Evolutionary conservation across 768 basidiomycete genomes (phyloP), one percentile per base, ranked within the genome.

Genomic region (Russula olivacea): DNA sequence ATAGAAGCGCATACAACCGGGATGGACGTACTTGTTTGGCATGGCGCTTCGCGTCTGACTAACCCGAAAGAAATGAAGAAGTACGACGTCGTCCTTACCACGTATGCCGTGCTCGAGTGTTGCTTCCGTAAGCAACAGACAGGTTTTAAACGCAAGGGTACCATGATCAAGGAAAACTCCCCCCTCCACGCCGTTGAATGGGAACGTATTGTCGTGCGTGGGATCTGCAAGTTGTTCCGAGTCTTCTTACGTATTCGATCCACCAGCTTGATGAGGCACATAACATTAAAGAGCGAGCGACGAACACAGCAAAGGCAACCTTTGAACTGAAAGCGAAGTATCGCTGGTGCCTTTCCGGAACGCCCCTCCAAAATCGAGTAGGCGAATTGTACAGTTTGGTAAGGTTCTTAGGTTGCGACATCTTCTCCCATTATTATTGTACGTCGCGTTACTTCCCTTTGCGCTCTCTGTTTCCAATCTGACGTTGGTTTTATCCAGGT

Each of bases 321-420:
- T 99, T 99, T 72, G 89, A 93, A 59, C 78, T 99, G 12, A 74
- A 87, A 67, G 83, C 88, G 59, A 83, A 82, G 54, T 92, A 83
- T 68, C 85, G 84, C 63, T 99, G 97, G 97, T 99, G 97, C 75
- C 78, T 99, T 32, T 97, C 94, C 36, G 95, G 95, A 6, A 98
- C 96, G 7, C 96, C 96, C 0, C 78, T 99, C 10, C 96, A 99
- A 74, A 98, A 98, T 71, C 88, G 97, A 67, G 97, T 99, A n/a
- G 97, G 97, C 66, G 97, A 99, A 72, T 76, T 99, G 55, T 99
- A 99, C 76, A 97, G 94, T 73, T 81, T 97, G 47, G 84, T 98
- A 50, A 80, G 91, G 65, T 97, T 98, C 77, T 74, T 96, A 56
- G 93, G 93, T n/a, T 91, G 91, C 32, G 91, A 94, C 72, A 93